phyloP scores from a whole-genome alignment of 345 rosid species.

The Dovyalis caffra region DNA sequence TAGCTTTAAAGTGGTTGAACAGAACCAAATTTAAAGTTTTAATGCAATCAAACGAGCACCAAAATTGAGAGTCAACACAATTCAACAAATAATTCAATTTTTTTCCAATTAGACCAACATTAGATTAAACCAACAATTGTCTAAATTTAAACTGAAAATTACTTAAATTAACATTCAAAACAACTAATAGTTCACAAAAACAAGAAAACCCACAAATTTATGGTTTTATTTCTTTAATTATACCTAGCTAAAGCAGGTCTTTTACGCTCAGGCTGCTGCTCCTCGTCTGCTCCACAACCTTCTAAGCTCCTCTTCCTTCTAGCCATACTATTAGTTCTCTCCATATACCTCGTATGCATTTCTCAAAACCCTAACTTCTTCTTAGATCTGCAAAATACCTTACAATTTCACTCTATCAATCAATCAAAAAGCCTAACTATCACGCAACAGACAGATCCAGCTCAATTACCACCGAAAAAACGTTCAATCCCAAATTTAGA shows the following conservation, averaged over 20 bases:
- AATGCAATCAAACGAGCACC: background rate
- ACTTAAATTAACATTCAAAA: background rate
- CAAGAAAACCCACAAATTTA: background rate
- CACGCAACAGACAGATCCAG: background rate
- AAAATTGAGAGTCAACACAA: background rate
- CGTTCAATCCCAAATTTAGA: no score
- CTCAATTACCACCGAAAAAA: background rate
- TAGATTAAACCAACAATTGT: background rate
- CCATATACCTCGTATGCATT: constrained; percentile 80
- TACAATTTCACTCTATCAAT: constrained; percentile 3
- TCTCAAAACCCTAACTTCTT: constrained; percentile 26
- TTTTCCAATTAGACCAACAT: background rate
- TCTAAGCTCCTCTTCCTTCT: constrained; percentile 79
- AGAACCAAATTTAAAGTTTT: background rate
- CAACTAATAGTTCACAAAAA: background rate
- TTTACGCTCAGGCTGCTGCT: constrained; percentile 67
- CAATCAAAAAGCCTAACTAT: background rate
- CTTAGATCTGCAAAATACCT: constrained; percentile 24
- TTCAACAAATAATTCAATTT: background rate
- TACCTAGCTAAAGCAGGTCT: constrained; percentile 94
- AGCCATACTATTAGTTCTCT: constrained; percentile 71
- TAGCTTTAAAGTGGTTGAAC: background rate
- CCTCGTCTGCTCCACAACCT: constrained; percentile 44
- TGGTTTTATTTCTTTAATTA: background rate
- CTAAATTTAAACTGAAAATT: background rate